phyloP scores from a whole-genome alignment of 176 grass and related monocot genomes.

The Oryza brachyantha region DNA sequence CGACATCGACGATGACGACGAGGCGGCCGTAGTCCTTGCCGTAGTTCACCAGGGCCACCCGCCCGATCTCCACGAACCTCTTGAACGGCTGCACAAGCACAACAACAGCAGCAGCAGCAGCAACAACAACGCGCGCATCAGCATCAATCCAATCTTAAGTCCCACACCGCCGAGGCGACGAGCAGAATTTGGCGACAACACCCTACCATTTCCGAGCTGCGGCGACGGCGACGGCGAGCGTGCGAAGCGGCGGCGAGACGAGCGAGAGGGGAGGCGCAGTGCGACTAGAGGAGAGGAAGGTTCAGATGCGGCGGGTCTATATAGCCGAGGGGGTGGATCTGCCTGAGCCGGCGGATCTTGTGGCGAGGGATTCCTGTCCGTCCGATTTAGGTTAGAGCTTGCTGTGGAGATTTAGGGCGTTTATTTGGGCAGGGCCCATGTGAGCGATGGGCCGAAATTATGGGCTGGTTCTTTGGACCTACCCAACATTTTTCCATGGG shows the following conservation, averaged over 20 bases:
- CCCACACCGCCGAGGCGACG: not conserved
- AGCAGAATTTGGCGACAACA: not conserved
- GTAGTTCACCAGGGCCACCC: conserved; percentile 81
- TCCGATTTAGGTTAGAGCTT: conserved; percentile 40
- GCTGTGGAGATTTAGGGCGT: not conserved
- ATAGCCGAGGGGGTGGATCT: not conserved
- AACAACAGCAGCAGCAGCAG: no score
- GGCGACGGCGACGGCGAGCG: conserved; percentile 10
- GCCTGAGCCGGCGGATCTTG: conserved; percentile 19
- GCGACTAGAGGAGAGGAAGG: conserved; percentile 1
- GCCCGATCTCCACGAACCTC: conserved; percentile 89
- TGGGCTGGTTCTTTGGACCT: not conserved
- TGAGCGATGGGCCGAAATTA: not conserved
- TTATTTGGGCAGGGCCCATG: no score
- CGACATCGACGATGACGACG: conserved; percentile 85
- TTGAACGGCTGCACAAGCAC: conserved; percentile 61
- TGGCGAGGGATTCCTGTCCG: not conserved
- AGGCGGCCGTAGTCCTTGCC: conserved; percentile 84
- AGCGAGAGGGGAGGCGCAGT: not conserved
- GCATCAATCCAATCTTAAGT: not conserved
- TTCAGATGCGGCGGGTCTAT: conserved; percentile 16
- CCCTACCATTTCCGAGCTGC: conserved; percentile 52
- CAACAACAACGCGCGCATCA: not conserved
- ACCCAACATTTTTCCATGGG: not conserved
- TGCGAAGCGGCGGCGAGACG: not conserved